These are phyloP conservation scores for Coccomyxa sp. DNA, from an alignment of 139 green algal species.

Conservation along the genomic window DNA sequence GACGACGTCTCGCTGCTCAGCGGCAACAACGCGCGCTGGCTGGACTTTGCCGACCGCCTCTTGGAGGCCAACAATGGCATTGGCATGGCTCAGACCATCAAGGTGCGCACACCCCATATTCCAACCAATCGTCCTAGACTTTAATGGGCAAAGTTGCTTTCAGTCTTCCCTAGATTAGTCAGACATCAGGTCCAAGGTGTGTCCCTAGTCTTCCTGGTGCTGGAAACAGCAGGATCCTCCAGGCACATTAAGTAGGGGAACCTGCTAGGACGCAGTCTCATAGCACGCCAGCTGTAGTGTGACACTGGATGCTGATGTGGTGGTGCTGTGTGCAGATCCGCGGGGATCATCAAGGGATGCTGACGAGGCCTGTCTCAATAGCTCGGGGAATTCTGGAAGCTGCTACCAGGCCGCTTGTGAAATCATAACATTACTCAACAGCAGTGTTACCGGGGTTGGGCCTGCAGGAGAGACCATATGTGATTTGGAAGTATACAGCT, in stretches of 20 bases:
- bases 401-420: not conserved
- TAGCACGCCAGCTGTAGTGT: not conserved
- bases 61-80: not conserved
- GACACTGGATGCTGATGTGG: too few relatives aligned
- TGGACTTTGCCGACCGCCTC: not conserved
- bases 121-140: not conserved
- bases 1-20: not conserved
- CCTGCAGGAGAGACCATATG: too few relatives aligned
- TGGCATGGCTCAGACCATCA: not conserved
- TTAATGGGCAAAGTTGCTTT: not conserved
- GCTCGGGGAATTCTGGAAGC: not conserved
- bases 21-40: not conserved
- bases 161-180: too few relatives aligned
- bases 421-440: too few relatives aligned
- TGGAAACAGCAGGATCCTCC: too few relatives aligned
- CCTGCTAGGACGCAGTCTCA: not conserved
- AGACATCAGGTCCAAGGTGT: too few relatives aligned
- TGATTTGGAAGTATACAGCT: too few relatives aligned
- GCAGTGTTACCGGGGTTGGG: too few relatives aligned
- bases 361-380: not conserved
- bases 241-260: not conserved
- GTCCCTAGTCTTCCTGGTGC: too few relatives aligned
- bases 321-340: not conserved
- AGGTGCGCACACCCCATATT: not conserved
- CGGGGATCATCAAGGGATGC: not conserved